Evolutionary conservation across 1,284 basidiomycete species (phyloP).

Genomic region (Puccinia horiana): DNA sequence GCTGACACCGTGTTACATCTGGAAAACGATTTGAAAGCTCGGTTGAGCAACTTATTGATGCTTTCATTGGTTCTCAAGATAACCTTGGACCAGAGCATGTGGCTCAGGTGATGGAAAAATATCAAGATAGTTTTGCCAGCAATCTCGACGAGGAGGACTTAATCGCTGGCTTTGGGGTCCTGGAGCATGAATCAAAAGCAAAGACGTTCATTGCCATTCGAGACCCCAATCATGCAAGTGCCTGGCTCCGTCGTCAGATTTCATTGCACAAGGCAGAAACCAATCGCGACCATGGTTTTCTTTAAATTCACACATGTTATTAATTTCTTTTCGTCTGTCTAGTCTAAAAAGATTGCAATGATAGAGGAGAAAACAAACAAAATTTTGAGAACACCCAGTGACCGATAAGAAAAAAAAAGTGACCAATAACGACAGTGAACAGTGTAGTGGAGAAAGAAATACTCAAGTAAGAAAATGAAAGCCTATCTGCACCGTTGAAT

Average conservation of each 20-base stretch:
- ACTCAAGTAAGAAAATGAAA: background rate
- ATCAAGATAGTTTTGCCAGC: background rate
- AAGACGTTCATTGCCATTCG: background rate
- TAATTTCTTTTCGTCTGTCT: background rate
- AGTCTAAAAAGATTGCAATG: background rate
- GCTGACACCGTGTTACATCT: background rate
- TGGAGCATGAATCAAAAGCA: constrained; percentile 11
- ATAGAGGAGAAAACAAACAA: background rate
- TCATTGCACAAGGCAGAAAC: background rate
- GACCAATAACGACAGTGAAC: background rate
- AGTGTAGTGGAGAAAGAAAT: background rate
- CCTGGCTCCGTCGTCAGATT: background rate
- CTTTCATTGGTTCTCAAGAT: background rate
- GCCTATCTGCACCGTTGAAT: background rate
- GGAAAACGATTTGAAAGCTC: background rate
- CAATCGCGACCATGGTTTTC: background rate
- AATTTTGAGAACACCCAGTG: too few relatives aligned
- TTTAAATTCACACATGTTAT: background rate
- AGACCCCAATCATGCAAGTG: background rate
- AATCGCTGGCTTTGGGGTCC: background rate
- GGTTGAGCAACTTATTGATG: background rate
- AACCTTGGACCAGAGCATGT: too few relatives aligned
- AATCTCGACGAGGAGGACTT: background rate
- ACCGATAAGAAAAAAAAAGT: too few relatives aligned
- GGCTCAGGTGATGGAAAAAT: background rate